These are phyloP conservation scores for Deinandra increscens DNA, from an alignment of 129 eudicot genomes.

Conservation along the genomic window DNA sequence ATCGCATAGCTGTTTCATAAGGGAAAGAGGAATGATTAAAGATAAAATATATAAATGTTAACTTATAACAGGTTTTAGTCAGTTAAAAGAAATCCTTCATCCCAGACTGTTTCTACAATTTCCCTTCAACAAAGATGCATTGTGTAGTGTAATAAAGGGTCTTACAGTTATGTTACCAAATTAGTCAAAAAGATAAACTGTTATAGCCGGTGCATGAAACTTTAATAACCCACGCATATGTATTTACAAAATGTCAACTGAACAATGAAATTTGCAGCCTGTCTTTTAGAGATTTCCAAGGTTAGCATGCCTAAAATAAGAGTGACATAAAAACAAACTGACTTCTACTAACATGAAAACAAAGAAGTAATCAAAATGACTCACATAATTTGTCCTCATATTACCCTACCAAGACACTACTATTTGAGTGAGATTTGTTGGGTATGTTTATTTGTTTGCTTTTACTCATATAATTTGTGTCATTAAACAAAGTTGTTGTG, in stretches of 20 bases:
- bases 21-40: constrained; percentile 10
- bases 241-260: background rate
- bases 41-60: no score
- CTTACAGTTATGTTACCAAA: background rate
- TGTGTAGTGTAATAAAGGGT: background rate
- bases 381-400: no score
- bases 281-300: no score
- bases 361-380: constrained; percentile 8
- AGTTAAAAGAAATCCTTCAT: background rate
- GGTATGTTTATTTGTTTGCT: no score
- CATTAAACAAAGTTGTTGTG: background rate
- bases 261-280: no score
- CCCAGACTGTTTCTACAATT: background rate
- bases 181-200: constrained; percentile 1
- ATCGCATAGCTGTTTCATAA: constrained; percentile 80
- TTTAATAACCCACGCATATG: background rate
- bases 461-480: background rate
- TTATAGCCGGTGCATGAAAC: background rate
- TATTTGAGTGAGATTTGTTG: no score
- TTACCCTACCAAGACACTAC: no score
- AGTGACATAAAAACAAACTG: background rate
- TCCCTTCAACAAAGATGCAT: background rate
- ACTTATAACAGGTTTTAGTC: no score
- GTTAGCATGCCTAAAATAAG: no score
- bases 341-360: background rate